Percentiles rank a stretch among this genome's conserved stretches.
phyloP scores from a whole-genome alignment of 2,329 filamentous ascomycete species.

The Fusarium metavorans region DNA sequence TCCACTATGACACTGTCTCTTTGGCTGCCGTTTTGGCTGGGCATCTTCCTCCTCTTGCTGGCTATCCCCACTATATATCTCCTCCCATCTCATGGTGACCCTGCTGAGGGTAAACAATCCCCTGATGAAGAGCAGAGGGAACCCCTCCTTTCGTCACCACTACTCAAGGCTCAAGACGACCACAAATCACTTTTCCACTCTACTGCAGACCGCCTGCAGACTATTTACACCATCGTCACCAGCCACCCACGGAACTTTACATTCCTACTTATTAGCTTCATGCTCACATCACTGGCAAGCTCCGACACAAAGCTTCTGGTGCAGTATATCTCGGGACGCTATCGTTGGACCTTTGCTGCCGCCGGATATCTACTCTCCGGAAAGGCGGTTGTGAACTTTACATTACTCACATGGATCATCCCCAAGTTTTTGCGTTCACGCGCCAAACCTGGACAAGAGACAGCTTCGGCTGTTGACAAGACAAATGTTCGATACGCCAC shows the following conservation, averaged over 20 bases:
- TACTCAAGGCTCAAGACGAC: conserved; percentile 51
- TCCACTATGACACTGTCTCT: conserved; percentile 58
- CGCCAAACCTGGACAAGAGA: background rate
- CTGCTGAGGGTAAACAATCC: background rate
- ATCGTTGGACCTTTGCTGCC: conserved; percentile 59
- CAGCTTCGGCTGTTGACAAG: conserved; percentile 10
- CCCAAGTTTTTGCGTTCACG: conserved; percentile 51
- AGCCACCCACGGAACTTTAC: conserved; percentile 57
- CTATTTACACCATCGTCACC: conserved; percentile 49
- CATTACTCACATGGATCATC: conserved; percentile 56
- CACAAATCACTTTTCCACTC: conserved; percentile 30
- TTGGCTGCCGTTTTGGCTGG: conserved; percentile 56
- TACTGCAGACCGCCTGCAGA: conserved; percentile 35
- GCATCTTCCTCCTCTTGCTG: conserved; percentile 26
- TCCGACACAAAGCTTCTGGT: conserved; percentile 64
- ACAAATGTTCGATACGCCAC: conserved; percentile 34
- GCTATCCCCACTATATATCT: conserved; percentile 30
- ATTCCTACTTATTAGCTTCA: conserved; percentile 58
- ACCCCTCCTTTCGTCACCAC: conserved; percentile 55
- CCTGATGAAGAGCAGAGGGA: conserved; percentile 49
- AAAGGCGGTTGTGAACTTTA: conserved; percentile 62
- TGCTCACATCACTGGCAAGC: conserved; percentile 62
- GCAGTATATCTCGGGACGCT: conserved; percentile 64
- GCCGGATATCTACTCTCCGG: conserved; percentile 62
- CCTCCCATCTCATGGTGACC: conserved; percentile 9